phyloP scores from a whole-genome alignment of 225 moss, liverwort and hornwort species.

The Physcomitrium patens region DNA sequence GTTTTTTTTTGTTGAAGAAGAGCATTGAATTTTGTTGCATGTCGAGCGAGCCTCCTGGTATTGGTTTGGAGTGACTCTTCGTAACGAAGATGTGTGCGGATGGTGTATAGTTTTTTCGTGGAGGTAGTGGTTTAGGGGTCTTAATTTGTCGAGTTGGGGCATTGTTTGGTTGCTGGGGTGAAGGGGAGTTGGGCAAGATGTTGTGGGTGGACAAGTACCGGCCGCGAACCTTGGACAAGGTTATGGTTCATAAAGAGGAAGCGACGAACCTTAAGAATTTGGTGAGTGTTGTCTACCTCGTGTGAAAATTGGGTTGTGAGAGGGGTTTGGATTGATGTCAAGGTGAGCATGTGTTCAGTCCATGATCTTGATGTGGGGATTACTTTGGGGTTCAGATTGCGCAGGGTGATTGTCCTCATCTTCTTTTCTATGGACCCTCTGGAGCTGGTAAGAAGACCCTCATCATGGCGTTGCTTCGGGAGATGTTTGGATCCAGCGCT shows the following conservation, averaged over 20 bases:
- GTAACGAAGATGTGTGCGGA: background rate
- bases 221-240: constrained; percentile 80
- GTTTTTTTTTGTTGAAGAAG: background rate
- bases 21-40: background rate
- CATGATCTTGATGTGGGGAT: constrained; percentile 2
- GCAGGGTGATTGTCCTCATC: constrained; percentile 88
- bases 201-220: constrained; percentile 93
- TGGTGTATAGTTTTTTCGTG: background rate
- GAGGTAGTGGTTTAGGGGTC: background rate
- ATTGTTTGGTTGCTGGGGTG: background rate
- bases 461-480: constrained; percentile 84
- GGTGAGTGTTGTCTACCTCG: constrained; percentile 35
- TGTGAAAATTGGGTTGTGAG: background rate
- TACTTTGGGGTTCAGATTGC: constrained; percentile 53
- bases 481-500: constrained; percentile 83
- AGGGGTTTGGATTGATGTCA: background rate
- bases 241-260: constrained; percentile 78
- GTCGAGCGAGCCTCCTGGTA: background rate
- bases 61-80: constrained; percentile 5
- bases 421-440: constrained; percentile 79
- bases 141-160: background rate
- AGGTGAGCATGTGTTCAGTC: background rate
- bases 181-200: constrained; percentile 40
- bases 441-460: constrained; percentile 92
- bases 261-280: constrained; percentile 73